Percentiles rank a stretch among this genome's conserved stretches.
Evolutionary conservation across 129 eudicot species (phyloP).

Genomic region (Helianthus annuus): HanXRQr2.0-SUNRISE NC_035446.2:121643359-121643858

Average conservation of each 20-base stretch:
- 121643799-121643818: too few species aligned
- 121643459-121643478: conserved; percentile 40
- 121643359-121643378: not conserved
- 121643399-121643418: conserved; percentile 26
- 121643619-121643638: conserved; percentile 43
- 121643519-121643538: conserved; percentile 23
- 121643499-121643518: conserved; percentile 20
- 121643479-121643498: conserved; percentile 18
- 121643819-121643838: too few species aligned
- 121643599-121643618: conserved; percentile 31
- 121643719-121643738: conserved; percentile 12
- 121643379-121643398: conserved; percentile 37
- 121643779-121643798: too few species aligned
- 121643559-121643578: conserved; percentile 6
- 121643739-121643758: too few species aligned
- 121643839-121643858: too few species aligned
- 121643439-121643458: conserved; percentile 39
- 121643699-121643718: conserved; percentile 22
- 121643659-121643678: conserved; percentile 26
- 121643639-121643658: conserved; percentile 26
- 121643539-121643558: conserved; percentile 24
- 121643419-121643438: conserved; percentile 33
- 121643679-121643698: conserved; percentile 14
- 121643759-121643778: too few species aligned
- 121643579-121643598: conserved; percentile 27